Evolutionary conservation across 176 grass and related monocot species (phyloP).

Genomic region (Poa annua): DNA sequence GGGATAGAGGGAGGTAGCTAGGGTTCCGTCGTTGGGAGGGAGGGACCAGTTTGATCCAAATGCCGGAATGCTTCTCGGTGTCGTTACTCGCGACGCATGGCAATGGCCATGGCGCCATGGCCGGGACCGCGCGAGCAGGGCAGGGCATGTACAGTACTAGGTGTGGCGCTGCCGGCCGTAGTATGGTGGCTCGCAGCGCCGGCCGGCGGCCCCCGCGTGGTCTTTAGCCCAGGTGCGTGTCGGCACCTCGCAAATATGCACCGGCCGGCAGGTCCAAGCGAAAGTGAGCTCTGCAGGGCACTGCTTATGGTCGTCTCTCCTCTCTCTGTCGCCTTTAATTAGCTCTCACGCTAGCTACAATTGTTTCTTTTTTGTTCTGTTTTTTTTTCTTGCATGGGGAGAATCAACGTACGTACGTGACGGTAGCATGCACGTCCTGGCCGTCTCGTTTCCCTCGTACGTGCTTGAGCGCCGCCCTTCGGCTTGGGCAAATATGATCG

Average conservation of each 20-base stretch:
- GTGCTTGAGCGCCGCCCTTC: background rate
- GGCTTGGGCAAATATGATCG: background rate
- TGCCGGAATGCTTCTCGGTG: background rate
- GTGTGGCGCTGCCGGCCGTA: constrained; percentile 13
- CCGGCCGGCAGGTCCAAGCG: background rate
- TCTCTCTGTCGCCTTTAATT: background rate
- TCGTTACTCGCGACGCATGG: constrained; percentile 30
- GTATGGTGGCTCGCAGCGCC: background rate
- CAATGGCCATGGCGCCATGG: background rate
- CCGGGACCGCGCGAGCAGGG: background rate
- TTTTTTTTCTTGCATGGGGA: background rate
- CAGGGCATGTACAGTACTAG: background rate
- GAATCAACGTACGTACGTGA: background rate
- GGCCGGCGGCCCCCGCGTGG: background rate
- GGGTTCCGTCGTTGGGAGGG: no score
- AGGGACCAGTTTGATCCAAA: constrained; percentile 13
- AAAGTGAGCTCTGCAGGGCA: constrained; percentile 7
- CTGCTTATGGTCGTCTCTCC: background rate
- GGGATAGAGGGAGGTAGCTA: background rate
- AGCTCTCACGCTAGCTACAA: background rate
- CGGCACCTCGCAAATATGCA: background rate
- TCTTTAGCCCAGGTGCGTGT: constrained; percentile 23
- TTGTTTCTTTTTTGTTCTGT: no score
- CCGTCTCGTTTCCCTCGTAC: background rate
- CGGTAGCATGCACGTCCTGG: background rate